Base-by-base conservation (phyloP, 129 eudicot species). In the Sambucus nigra region DNA sequence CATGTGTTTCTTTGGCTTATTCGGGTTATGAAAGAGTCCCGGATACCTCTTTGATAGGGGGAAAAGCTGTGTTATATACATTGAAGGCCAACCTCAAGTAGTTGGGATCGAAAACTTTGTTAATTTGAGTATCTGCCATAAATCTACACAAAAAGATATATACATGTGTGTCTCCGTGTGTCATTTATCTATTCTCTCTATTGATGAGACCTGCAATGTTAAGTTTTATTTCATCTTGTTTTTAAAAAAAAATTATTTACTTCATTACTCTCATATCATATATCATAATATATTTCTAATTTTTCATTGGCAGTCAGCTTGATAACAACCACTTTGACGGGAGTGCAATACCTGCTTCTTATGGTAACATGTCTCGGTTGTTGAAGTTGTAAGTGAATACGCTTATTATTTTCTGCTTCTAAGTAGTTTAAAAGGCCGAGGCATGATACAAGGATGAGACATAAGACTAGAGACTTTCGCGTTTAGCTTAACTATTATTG, bases 301-400 rank as follows among this genome's bases (percentile, higher is more conserved):
- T 15, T 29, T 48, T 59, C 26, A 27, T 70, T 68, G 72, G 78
- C 93, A 89, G 97, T 63, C 97, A 89, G 67, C 93, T 89, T 47
- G 97, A 89, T 59, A 89, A 89, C 79, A 84, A 89, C 75, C 71
- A 89, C 70, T 81, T 89, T 55, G 69, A 64, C 0, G 95, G 93
- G 57, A 61, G 63, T 47, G 56, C 25, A 15, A 76, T 89, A 62
- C 97, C 97, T 25, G 25, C 76, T 33, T 73, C 89, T 27, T 89
- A 65, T 55, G 77, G 76, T 32, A 81, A 73, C 88, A 84, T 89
- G 85, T 49, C 77, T 44, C 48, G 5, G 15, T 66, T 89, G 64
- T 64, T 78, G 65, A 89, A 89, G 73, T 56, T 89, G 98, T 89
- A 79, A 84, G 98, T 72, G 18, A 29, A 16, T 47, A 11, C 25